Evolutionary conservation across 495 filamentous ascomycete species (phyloP).

Genomic region (Daldinia bambusicola): DNA sequence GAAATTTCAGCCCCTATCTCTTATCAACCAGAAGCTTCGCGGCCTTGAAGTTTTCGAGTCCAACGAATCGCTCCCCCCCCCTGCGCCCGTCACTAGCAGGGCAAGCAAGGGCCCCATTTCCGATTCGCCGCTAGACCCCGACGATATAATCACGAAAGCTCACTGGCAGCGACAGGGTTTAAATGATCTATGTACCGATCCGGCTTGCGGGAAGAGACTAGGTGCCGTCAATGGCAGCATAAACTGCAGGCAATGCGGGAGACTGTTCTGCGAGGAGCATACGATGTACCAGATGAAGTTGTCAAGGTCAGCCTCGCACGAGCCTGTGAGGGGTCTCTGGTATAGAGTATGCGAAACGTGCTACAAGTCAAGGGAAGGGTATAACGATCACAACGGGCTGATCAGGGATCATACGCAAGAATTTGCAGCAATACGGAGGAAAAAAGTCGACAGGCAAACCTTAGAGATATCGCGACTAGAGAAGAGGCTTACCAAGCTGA

Average conservation of each 20-base stretch:
- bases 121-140: slow-evolving; percentile 73
- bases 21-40: slow-evolving; percentile 91
- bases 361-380: slow-evolving; percentile 94
- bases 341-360: slow-evolving; percentile 97
- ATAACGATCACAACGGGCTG: slow-evolving; percentile 85
- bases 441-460: slow-evolving; percentile 81
- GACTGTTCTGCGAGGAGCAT: slow-evolving; percentile 95
- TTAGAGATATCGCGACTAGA: slow-evolving; percentile 90
- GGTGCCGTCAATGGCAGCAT: slow-evolving; percentile 82
- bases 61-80: slow-evolving; percentile 69
- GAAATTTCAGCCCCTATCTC: slow-evolving; percentile 89
- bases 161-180: slow-evolving; percentile 85
- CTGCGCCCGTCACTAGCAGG: slow-evolving; percentile 40
- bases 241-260: slow-evolving; percentile 92
- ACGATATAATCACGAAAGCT: slow-evolving; percentile 83
- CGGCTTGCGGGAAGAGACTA: slow-evolving; percentile 80
- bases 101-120: slow-evolving; percentile 38
- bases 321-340: slow-evolving; percentile 93
- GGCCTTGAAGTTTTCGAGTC: slow-evolving; percentile 98
- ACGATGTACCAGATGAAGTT: slow-evolving; percentile 99
- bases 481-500: slow-evolving; percentile 90
- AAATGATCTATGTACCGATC: slow-evolving; percentile 87
- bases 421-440: slow-evolving; percentile 75
- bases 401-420: slow-evolving; percentile 73
- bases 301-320: slow-evolving; percentile 86